Evolutionary conservation across 208 protist species (phyloP), one percentile per base, ranked within the genome.

Genomic region (Trypanosoma cruzi): DNA sequence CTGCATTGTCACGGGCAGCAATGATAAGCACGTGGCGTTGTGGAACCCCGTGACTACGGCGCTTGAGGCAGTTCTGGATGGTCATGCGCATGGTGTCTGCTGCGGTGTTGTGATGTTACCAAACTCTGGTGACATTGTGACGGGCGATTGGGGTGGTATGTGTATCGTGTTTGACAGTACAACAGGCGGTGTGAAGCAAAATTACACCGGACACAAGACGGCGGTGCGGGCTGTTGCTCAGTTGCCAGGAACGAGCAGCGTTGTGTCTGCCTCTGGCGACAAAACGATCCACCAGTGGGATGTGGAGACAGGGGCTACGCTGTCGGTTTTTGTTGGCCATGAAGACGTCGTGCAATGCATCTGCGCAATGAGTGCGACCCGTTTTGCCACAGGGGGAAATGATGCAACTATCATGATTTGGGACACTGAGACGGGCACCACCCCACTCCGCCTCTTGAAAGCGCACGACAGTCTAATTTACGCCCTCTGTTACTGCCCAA

Each of bases 211-310:
- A 22, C 90, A 95, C 67, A 53, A 37, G 14, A 92, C 64, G 6
- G 85, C 87, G 16, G 78, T 95, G 20, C 81, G 88, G 16, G 84
- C 79, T 18, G 62, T 96, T 7, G 83, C 82, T 2, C 81, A 84
- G 48, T 50, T 94, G 32, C 79, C 80, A 11, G 75, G 78, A 53
- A 88, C 85, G 1, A 61, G 59, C 1, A 69, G 42, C 22, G 60
- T 96, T 31, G 73, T 92, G 10, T 85, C 81, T 14, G 79, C 70
- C 60, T 94, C 88, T 18, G 87, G 89, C 26, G 91, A 96, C 64
- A 96, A 94, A 68, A 94, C 85, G 6, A 61, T 92, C 22, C 84
- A 92, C 62, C 73, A 80, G 0, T 97, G 92, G 89, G 78, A 92
- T 61, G 46, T 82, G 1, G 4, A 55, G 18, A 89, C 84, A 1